Base-by-base conservation (phyloP, 768 basidiomycete species). In the Cantharellus anzutake region DNA sequence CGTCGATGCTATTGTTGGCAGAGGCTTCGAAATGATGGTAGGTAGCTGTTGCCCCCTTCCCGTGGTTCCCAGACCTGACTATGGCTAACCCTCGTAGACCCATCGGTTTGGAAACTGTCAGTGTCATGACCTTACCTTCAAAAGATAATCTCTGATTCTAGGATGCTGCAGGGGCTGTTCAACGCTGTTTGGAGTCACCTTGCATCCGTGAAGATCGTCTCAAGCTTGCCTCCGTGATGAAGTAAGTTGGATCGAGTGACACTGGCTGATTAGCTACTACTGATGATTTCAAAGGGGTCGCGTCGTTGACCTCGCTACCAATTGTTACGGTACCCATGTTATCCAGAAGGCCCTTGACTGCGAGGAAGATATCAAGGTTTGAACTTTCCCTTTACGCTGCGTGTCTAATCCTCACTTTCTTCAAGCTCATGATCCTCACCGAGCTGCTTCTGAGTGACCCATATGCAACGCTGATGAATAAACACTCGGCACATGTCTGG, bases 1-100 rank as follows among this genome's bases (percentile, higher is more conserved):
- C 51, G 82, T 91, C 14, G 86, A 89, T 65, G 88, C 88, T 53
- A 90, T 90, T 60, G 87, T 86, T 62, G 76, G 80, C 44, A 78
- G 82, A 7, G 87, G 88, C 1, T 86, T 85, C 63, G 88, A 91
- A 68, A 90, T 90, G 88, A 91, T 91, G 88, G 87, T 86, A 60
- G 83, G 88, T 68, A 76, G 86, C 84, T 84, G 67, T 42, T 70
- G 64, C 11, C 5, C 16, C 35, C n/a, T n/a, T n/a, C n/a, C 53
- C 42, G 37, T 41, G 29, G 37, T 52, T 20, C 14, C 20, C 16
- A 39, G 29, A 42, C n/a, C 11, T 29, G 29, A 41, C 11, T n/a
- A 35, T 41, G 34, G 29, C n/a, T 14, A 5, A 56, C 58, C 57
- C 41, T 11, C 44, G 37, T 55, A 61, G 41, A 60, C 61, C 34